Evolutionary conservation across 345 rosid genomes (phyloP).

Genomic region (Salix suchowensis): DNA sequence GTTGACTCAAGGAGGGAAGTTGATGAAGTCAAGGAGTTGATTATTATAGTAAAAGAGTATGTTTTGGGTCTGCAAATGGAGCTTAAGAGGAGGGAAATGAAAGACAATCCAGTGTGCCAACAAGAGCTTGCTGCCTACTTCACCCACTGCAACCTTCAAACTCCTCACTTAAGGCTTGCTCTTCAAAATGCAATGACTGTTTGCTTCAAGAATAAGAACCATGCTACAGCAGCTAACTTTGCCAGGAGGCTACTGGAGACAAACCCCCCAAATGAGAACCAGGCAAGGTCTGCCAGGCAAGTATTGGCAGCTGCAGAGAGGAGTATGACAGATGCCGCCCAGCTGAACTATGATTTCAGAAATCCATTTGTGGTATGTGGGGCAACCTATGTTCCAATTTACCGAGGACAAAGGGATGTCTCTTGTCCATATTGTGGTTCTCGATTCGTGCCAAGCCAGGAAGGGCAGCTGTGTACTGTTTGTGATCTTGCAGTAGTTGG

Average conservation of each 20-base stretch:
- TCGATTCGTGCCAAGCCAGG: constrained; percentile 66
- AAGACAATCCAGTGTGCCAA: constrained; percentile 65
- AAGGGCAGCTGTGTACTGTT: constrained; percentile 67
- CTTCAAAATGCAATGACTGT: constrained; percentile 69
- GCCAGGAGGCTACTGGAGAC: constrained; percentile 77
- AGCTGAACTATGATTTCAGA: constrained; percentile 83
- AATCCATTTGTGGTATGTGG: constrained; percentile 93
- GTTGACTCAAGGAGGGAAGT: constrained; percentile 97
- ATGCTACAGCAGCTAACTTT: constrained; percentile 71
- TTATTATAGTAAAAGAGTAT: constrained; percentile 75
- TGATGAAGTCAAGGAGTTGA: constrained; percentile 86
- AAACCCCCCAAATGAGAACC: constrained; percentile 70
- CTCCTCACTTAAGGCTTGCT: constrained; percentile 77
- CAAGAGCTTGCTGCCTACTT: constrained; percentile 98
- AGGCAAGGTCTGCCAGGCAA: constrained; percentile 74
- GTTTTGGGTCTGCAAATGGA: constrained; percentile 82
- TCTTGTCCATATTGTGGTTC: constrained; percentile 86
- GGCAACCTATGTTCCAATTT: constrained; percentile 83
- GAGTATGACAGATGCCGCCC: constrained; percentile 59
- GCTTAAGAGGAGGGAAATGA: constrained; percentile 71
- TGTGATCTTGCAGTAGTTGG: constrained; percentile 83
- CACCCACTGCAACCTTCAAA: constrained; percentile 89
- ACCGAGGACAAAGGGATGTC: constrained; percentile 80
- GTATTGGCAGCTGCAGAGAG: constrained; percentile 79
- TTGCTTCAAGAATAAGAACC: constrained; percentile 78